Conservation (phyloP, 129 eudicot species). For the Mikania micrantha region DNA sequence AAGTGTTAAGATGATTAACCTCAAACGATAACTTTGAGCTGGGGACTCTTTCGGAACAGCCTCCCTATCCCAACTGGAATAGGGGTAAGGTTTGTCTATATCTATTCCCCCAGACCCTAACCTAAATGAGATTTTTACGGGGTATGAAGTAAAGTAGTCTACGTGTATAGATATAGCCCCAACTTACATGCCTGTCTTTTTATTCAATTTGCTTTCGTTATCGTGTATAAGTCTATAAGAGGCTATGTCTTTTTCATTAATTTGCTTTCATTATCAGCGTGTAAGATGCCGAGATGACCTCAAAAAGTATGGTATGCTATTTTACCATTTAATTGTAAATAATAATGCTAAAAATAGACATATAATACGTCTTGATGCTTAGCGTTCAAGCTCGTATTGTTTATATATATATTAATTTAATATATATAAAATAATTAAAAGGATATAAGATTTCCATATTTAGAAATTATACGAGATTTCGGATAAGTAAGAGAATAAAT, state of each 20-base stretch:
- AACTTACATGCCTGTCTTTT: no score
- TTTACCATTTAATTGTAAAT: constrained; percentile 19
- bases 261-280: constrained; percentile 1
- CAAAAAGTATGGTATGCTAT: constrained; percentile 19
- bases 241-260: constrained; percentile 7
- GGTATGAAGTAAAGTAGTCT: no score
- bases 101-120: no score
- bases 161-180: no score
- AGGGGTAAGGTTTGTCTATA: no score
- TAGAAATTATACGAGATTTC: constrained; percentile 17
- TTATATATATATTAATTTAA: background rate
- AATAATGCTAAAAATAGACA: background rate
- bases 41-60: no score
- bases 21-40: no score
- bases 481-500: constrained; percentile 9
- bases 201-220: no score
- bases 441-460: background rate
- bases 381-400: background rate
- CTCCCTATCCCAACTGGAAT: no score
- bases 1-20: no score
- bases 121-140: no score
- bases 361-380: constrained; percentile 5
- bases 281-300: background rate
- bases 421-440: background rate
- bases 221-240: no score